Percentiles rank a stretch among this genome's conserved stretches.
Evolutionary conservation across 306 rosid genomes (phyloP).

Genomic region (Fagus crenata): DNA sequence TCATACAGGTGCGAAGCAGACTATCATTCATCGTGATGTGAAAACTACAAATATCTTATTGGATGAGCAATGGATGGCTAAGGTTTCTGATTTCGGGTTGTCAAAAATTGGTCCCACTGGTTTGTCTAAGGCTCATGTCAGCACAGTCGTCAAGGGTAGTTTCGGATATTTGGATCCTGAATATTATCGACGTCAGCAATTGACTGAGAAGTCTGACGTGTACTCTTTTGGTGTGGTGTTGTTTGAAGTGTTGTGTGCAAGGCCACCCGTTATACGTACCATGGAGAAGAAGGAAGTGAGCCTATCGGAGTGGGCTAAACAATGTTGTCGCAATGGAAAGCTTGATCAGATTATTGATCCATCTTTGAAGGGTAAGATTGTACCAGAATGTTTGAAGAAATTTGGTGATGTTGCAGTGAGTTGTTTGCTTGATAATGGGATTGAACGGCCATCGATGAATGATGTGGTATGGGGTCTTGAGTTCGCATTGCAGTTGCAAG

Average conservation of each 20-base stretch:
- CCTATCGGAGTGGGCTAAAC: slow-evolving; percentile 20
- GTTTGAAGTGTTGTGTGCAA: slow-evolving; percentile 25
- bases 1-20: slow-evolving; percentile 19
- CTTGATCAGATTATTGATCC: slow-evolving; percentile 38
- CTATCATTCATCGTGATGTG: slow-evolving; percentile 35
- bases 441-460: slow-evolving; percentile 54
- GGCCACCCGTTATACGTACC: not conserved
- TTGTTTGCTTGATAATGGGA: slow-evolving; percentile 55
- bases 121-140: slow-evolving; percentile 22
- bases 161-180: slow-evolving; percentile 41
- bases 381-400: slow-evolving; percentile 36
- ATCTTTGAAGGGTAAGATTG: slow-evolving; percentile 27
- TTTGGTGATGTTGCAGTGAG: slow-evolving; percentile 42
- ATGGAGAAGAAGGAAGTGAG: slow-evolving; percentile 8
- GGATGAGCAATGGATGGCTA: slow-evolving; percentile 30
- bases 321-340: slow-evolving; percentile 8
- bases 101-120: slow-evolving; percentile 14
- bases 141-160: slow-evolving; percentile 32
- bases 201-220: slow-evolving; percentile 35
- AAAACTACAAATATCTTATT: slow-evolving; percentile 31
- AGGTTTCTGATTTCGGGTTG: slow-evolving; percentile 32
- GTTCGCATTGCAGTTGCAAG: slow-evolving; percentile 57
- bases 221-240: slow-evolving; percentile 40
- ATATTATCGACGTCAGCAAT: not conserved
- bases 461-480: slow-evolving; percentile 64